Evolutionary conservation across 345 rosid genomes (phyloP).

Genomic region (Mangifera indica): DNA sequence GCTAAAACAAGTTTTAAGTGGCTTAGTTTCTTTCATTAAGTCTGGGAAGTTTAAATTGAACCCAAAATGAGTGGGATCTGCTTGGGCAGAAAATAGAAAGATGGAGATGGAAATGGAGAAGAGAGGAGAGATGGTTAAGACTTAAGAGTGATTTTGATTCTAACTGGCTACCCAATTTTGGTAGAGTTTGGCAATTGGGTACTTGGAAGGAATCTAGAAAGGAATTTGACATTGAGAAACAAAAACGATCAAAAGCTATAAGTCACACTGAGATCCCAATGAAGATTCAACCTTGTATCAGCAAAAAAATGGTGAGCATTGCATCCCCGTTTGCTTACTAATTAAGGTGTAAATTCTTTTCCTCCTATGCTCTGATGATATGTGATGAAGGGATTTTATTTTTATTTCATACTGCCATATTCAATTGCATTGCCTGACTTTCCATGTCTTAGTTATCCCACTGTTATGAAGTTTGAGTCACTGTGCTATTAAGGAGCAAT

Average conservation of each 20-base stretch:
- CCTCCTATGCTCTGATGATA: background rate
- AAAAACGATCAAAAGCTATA: slow-evolving; percentile 44
- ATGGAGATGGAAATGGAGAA: slow-evolving; percentile 84
- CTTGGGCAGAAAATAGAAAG: slow-evolving; percentile 93
- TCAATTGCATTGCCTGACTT: slow-evolving; percentile 3
- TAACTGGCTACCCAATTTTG: slow-evolving; percentile 93
- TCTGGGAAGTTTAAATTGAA: slow-evolving; percentile 63
- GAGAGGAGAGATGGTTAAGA: slow-evolving; percentile 56
- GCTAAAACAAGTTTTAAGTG: slow-evolving; percentile 27
- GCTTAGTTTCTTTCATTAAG: slow-evolving; percentile 30
- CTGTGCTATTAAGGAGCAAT: background rate
- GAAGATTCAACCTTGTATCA: slow-evolving; percentile 59
- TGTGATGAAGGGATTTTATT: background rate
- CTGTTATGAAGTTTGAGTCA: background rate
- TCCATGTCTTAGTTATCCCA: background rate
- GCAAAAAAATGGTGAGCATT: slow-evolving; percentile 70
- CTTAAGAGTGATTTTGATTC: slow-evolving; percentile 44
- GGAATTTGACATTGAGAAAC: slow-evolving; percentile 79
- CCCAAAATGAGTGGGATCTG: slow-evolving; percentile 90
- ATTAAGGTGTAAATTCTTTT: background rate
- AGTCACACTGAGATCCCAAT: slow-evolving; percentile 44
- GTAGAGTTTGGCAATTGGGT: slow-evolving; percentile 97
- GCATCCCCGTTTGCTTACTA: background rate
- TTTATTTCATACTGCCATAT: background rate
- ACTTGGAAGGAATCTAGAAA: slow-evolving; percentile 82